Evolutionary conservation across 805 yeast genomes (phyloP), one percentile per base, ranked within the genome.

Genomic region (Yamadazyma laniorum): DNA sequence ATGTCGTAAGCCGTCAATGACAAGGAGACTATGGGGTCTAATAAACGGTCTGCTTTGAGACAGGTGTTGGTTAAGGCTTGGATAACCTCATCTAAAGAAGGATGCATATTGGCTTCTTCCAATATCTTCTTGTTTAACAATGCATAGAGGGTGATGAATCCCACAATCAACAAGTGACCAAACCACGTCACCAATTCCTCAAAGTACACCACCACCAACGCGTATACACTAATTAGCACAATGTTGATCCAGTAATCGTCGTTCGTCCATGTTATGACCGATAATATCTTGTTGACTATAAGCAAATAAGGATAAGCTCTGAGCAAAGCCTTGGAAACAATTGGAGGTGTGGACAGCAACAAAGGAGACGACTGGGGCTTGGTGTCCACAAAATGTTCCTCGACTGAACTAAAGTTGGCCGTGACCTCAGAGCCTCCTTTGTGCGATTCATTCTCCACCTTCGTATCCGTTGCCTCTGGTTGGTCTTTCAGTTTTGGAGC

Each of bases 231-330:
- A 17, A 84, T 73, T 32, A 83, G 51, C 18, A 88, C 70, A 14
- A 85, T 65, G 51, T 88, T 79, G 39, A 82, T 63, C 87, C 91
- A 88, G 23, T 75, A 70, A 56, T 87, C 93, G 25, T 85, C 90
- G 45, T 81, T 80, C 2, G 97, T 85, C 99, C 99, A 91, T 0
- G 98, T 90, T 25, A 86, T 59, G 27, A 89, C 70, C 29, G 86
- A 80, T 39, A 89, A 67, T 2, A 77, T 45, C 48, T 80, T 79
- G 58, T 90, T 88, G 7, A 81, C 77, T 1, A 85, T 75, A 27
- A 85, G 71, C 29, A 91, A 67, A 55, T 87, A 87, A 2, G 98
- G 98, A 57, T 91, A 90, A 7, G 95, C 79, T 43, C 79, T 74
- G 27, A 89, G 77, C 35, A 91, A 70, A 3, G 93, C 86, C 50